phyloP scores from a whole-genome alignment of 208 protist species.

The Leishmania amazonensis region DNA sequence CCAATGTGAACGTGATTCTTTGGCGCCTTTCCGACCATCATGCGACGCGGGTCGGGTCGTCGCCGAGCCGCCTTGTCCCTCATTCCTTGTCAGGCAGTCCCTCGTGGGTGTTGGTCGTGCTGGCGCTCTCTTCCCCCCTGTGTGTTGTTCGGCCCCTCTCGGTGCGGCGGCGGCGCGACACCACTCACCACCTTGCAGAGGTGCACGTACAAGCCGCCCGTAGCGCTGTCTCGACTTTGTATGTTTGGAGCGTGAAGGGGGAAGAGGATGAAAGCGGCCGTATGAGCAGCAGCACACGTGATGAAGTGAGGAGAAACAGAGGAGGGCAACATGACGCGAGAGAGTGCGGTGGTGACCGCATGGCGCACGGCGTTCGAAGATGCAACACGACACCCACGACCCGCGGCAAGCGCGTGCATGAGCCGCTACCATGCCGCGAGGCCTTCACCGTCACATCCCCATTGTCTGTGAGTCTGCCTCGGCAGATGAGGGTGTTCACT shows the following conservation, averaged over 20 bases:
- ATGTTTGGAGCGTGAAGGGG: neutral
- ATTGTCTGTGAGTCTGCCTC: neutral
- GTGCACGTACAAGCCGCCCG: neutral
- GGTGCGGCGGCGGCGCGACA: neutral
- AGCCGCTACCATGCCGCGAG: neutral
- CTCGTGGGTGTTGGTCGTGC: neutral
- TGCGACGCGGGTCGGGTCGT: slow-evolving; percentile 34
- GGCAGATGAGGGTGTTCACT: neutral
- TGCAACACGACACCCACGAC: neutral
- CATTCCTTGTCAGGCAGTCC: neutral
- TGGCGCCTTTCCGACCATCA: slow-evolving; percentile 51
- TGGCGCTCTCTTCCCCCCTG: neutral
- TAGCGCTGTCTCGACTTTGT: neutral
- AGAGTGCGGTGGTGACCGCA: neutral
- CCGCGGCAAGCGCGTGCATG: neutral
- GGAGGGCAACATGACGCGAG: neutral
- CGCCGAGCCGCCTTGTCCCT: slow-evolving; percentile 23
- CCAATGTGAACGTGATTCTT: slow-evolving; percentile 63
- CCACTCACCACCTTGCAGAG: neutral
- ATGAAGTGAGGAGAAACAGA: neutral
- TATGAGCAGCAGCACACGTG: neutral
- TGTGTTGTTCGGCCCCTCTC: neutral
- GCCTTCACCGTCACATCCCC: neutral
- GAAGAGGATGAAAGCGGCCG: neutral
- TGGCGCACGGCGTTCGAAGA: neutral